Evolutionary conservation across 257 asterid genomes (phyloP), one percentile per base, ranked within the genome.

Genomic region (Gentiana dahurica): DNA sequence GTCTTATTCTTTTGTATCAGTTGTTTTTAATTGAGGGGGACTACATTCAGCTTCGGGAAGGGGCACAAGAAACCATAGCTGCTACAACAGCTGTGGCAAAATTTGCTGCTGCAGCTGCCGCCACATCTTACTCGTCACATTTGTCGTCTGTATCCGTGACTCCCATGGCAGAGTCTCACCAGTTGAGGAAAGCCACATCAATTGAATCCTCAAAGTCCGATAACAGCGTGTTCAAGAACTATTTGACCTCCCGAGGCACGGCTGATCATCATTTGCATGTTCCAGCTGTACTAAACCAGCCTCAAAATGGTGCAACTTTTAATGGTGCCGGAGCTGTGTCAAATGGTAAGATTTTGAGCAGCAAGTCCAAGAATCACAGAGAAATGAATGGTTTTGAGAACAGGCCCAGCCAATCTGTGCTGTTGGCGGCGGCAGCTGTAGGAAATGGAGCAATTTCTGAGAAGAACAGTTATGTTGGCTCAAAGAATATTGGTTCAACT

Each of bases 11-110:
- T 56, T 8, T 57, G 37, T 53, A 63, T 59, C 67, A 89, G 97
- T 72, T 89, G 62, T 89, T 89, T 65, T 60, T 77, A 44, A 83
- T 86, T 33, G 94, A 89, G 57, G 95, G 89, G 53, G 97, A 86
- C 79, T 78, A 69, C 77, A 86, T 89, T 72, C 92, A 86, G 63
- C 95, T 89, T 54, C 87, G 92, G 44, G 97, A 86, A 64, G 95
- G 97, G 60, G 97, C 97, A 59, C 95, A 83, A 66, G 92, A 72
- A 79, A 80, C 67, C 49, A 79, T 89, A 78, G 94, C 92, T 47
- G 95, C 97, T 52, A 71, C 87, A 43, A 83, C 97, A 54, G 86
- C 97, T 70, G 92, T 76, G 59, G 97, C 97, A 66, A 81, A 86
- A 81, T 92, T 89, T 70, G 97, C 94, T 10, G 95, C 95, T 5